These are phyloP conservation scores for Annulohypoxylon nitens DNA, from an alignment of 495 filamentous ascomycete species.

Conservation along the genomic window DNA sequence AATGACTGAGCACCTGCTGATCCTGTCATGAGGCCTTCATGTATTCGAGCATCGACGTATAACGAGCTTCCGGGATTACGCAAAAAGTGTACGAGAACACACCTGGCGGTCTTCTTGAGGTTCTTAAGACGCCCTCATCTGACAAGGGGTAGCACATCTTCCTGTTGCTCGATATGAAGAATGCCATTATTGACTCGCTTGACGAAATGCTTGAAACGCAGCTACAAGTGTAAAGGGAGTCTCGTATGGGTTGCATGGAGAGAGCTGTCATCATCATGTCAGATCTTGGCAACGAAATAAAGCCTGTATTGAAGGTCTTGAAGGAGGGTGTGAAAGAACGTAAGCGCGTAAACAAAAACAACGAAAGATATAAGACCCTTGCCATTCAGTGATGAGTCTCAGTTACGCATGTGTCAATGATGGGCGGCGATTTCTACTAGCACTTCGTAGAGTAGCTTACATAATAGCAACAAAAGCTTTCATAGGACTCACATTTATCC, in stretches of 20 bases:
- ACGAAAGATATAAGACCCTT: slow-evolving; percentile 7
- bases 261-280: slow-evolving; percentile 14
- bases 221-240: slow-evolving; percentile 36
- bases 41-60: slow-evolving; percentile 11
- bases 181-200: slow-evolving; percentile 35
- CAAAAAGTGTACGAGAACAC: slow-evolving; percentile 16
- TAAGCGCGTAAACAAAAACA: not conserved
- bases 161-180: slow-evolving; percentile 24
- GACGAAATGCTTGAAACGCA: slow-evolving; percentile 26
- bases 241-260: slow-evolving; percentile 20
- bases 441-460: not conserved
- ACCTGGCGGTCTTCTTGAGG: slow-evolving; percentile 14
- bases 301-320: not conserved
- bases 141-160: slow-evolving; percentile 13
- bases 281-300: slow-evolving; percentile 7
- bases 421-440: not conserved
- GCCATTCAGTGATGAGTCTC: not conserved
- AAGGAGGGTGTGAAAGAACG: not conserved
- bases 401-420: not conserved
- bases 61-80: slow-evolving; percentile 5
- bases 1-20: slow-evolving; percentile 21
- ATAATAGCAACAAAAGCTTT: slow-evolving; percentile 15
- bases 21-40: slow-evolving; percentile 32
- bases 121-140: slow-evolving; percentile 34
- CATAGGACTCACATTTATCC: not conserved